phyloP scores from a whole-genome alignment of 1,284 basidiomycete species.

The Pisolithus thermaeus region DNA sequence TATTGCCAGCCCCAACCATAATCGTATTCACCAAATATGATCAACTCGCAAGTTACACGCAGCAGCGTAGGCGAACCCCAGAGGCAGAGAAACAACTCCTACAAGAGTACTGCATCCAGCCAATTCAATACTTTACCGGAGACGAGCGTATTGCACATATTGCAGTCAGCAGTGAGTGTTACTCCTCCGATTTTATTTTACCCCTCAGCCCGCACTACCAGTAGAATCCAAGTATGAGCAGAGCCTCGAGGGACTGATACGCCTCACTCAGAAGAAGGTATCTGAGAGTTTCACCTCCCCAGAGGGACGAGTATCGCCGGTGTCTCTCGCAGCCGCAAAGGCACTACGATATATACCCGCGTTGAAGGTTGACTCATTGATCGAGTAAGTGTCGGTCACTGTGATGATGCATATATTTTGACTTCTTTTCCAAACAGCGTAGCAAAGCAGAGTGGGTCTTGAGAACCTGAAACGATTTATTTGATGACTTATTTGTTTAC shows the following conservation, averaged over 20 bases:
- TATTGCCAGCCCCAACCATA: background rate
- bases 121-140: too few species aligned
- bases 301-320: background rate
- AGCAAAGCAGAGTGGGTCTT: conserved; percentile 13
- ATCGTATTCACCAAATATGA: background rate
- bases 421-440: conserved; percentile 7
- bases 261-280: background rate
- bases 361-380: conserved; percentile 2
- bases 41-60: background rate
- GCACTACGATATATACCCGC: background rate
- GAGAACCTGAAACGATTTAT: background rate
- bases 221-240: background rate
- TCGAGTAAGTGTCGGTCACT: background rate
- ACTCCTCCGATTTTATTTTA: too few species aligned
- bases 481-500: background rate
- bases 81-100: background rate
- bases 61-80: background rate
- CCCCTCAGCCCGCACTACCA: too few species aligned
- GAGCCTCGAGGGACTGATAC: background rate
- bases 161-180: too few species aligned
- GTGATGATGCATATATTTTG: background rate
- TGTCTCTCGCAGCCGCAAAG: background rate
- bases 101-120: background rate
- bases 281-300: background rate
- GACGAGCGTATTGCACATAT: too few species aligned